A percentile compares a stretch with the other conserved stretches of the same genome.
These are phyloP conservation scores for Candida corydali DNA, from an alignment of 805 yeast species.

Conservation along the genomic window DNA sequence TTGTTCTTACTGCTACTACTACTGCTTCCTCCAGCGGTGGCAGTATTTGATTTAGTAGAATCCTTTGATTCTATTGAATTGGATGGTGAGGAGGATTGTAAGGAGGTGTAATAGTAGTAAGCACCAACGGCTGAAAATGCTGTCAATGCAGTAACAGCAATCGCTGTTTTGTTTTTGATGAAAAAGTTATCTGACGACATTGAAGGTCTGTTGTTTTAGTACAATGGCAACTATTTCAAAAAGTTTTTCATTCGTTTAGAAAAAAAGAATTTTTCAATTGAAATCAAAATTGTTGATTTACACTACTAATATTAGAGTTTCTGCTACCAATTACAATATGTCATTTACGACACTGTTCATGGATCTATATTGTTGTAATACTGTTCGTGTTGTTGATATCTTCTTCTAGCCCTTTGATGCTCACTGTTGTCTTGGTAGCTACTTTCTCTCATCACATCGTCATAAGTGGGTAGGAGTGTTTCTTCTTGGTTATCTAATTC, in stretches of 20 bases:
- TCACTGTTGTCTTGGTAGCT: conserved; percentile 28
- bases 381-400: conserved; percentile 29
- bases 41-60: conserved; percentile 2
- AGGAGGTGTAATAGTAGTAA: conserved; percentile 43
- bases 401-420: conserved; percentile 28
- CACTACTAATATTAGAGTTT: background rate
- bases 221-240: conserved; percentile 6
- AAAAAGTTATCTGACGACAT: conserved; percentile 31
- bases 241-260: conserved; percentile 7
- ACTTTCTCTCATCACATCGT: conserved; percentile 30
- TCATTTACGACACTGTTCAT: background rate
- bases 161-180: conserved; percentile 56
- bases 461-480: conserved; percentile 29
- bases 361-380: conserved; percentile 20
- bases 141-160: conserved; percentile 60
- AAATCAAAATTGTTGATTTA: background rate
- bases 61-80: background rate
- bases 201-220: background rate
- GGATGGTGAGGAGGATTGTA: conserved; percentile 10
- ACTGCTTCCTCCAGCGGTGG: conserved; percentile 27
- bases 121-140: conserved; percentile 64
- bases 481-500: background rate
- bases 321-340: too few species aligned
- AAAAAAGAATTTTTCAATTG: background rate
- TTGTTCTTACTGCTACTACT: conserved; percentile 27